Conservation (phyloP, 2,329 filamentous ascomycete species). For the Bipolaris zeicola region DNA sequence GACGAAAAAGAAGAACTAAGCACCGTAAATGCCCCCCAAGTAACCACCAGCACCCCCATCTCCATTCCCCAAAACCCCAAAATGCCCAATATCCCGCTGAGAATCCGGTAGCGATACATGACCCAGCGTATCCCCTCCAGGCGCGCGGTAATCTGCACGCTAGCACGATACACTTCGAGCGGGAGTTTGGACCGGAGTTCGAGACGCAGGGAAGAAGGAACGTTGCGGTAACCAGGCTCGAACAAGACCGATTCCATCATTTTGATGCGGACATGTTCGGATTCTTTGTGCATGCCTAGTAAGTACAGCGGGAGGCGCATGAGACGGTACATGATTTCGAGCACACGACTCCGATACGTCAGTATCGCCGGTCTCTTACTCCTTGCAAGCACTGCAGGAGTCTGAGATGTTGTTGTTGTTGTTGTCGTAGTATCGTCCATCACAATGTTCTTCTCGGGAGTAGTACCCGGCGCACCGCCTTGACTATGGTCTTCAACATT, state of each 20-base stretch:
- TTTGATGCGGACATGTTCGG: slow-evolving; percentile 65
- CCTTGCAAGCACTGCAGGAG: slow-evolving; percentile 42
- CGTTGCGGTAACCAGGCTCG: slow-evolving; percentile 55
- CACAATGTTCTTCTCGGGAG: slow-evolving; percentile 15
- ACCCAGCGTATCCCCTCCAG: slow-evolving; percentile 73
- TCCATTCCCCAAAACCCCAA: slow-evolving; percentile 77
- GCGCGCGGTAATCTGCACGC: slow-evolving; percentile 72
- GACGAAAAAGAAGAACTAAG: slow-evolving; percentile 32
- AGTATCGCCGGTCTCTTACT: slow-evolving; percentile 78
- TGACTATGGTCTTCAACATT: slow-evolving; percentile 31
- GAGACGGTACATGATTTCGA: slow-evolving; percentile 34
- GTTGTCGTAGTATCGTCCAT: not conserved
- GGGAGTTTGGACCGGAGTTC: slow-evolving; percentile 72
- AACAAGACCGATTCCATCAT: slow-evolving; percentile 80
- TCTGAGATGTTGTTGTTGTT: slow-evolving; percentile 8
- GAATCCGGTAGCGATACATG: slow-evolving; percentile 82
- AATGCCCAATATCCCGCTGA: slow-evolving; percentile 72
- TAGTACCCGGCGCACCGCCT: slow-evolving; percentile 14
- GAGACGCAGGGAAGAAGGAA: slow-evolving; percentile 62
- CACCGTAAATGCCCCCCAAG: slow-evolving; percentile 65
- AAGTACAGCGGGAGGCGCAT: slow-evolving; percentile 68
- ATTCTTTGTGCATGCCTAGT: slow-evolving; percentile 68
- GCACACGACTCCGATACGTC: slow-evolving; percentile 69
- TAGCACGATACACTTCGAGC: slow-evolving; percentile 77
- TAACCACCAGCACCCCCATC: slow-evolving; percentile 67